Percentiles rank a stretch among this genome's conserved stretches.
phyloP scores from a whole-genome alignment of 345 rosid genomes.

The Noccaea caerulescens region DNA sequence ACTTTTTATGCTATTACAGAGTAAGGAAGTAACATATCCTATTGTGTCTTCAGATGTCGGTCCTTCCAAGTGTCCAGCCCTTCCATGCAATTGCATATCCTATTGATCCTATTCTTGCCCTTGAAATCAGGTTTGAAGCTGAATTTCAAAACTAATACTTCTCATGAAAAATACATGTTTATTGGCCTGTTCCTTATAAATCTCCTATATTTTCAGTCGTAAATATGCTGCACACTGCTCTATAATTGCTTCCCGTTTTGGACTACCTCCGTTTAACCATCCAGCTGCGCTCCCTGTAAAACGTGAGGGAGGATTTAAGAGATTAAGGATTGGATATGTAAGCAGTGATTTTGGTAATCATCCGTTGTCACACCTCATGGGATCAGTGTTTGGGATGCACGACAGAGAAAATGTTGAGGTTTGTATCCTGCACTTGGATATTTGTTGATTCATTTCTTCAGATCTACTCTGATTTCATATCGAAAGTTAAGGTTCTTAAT shows the following conservation, averaged over 20 bases:
- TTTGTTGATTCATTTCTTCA: constrained; percentile 9
- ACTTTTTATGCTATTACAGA: constrained; percentile 19
- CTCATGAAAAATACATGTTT: constrained; percentile 8
- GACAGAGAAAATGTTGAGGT: constrained; percentile 87
- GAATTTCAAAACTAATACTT: constrained; percentile 1
- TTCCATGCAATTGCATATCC: constrained; percentile 99
- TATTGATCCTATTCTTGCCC: constrained; percentile 90
- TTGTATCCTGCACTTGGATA: constrained; percentile 29
- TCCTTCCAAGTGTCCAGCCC: constrained; percentile 96
- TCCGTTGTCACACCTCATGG: constrained; percentile 98
- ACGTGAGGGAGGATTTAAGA: constrained; percentile 63
- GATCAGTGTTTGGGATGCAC: constrained; percentile 99
- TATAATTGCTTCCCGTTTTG: constrained; percentile 81
- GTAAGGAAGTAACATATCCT: constrained; percentile 10
- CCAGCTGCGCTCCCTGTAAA: constrained; percentile 69
- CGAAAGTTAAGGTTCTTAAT: neutral
- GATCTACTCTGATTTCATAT: constrained; percentile 14
- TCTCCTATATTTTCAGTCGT: constrained; percentile 57
- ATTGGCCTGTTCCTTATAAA: constrained; percentile 12
- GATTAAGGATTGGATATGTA: constrained; percentile 88
- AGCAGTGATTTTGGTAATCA: constrained; percentile 99
- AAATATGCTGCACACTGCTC: constrained; percentile 97
- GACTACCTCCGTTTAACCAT: constrained; percentile 73
- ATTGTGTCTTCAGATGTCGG: constrained; percentile 65
- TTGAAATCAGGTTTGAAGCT: constrained; percentile 78